Evolutionary conservation across 495 filamentous ascomycete species (phyloP).

Genomic region (Hyaloscypha bicolor): DNA sequence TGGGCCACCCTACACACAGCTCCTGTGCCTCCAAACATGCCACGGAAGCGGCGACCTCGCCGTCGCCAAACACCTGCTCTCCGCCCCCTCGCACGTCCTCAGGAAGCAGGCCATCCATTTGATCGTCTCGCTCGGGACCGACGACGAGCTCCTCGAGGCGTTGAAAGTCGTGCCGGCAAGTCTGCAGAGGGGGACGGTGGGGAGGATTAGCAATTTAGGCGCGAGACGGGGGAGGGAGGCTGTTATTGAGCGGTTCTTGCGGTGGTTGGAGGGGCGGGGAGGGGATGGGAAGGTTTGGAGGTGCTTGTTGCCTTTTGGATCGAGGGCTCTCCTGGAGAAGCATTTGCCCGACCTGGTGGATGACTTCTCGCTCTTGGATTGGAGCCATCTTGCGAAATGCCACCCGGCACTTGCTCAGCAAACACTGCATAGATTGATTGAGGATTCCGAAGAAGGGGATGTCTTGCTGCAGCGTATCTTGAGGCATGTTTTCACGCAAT

Average conservation of each 20-base stretch:
- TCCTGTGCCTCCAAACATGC: conserved; percentile 7
- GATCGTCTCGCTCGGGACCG: conserved; percentile 2
- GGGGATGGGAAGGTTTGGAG: background rate
- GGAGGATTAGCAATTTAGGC: background rate
- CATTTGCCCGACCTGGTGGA: background rate
- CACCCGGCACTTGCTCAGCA: conserved; percentile 1
- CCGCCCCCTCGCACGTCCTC: background rate
- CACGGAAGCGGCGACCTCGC: conserved; percentile 11
- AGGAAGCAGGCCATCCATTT: conserved; percentile 7
- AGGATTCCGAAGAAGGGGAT: background rate
- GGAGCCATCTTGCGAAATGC: conserved; percentile 9
- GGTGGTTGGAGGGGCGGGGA: background rate
- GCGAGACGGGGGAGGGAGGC: background rate
- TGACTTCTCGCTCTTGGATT: background rate
- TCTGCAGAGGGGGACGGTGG: conserved; percentile 9
- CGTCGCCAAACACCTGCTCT: conserved; percentile 1
- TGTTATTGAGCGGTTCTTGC: conserved; percentile 10
- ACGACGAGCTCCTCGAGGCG: conserved; percentile 7
- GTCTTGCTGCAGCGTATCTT: background rate
- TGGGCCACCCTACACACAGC: conserved; percentile 1
- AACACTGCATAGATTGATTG: background rate
- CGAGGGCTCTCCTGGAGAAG: background rate
- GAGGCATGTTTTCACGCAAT: conserved; percentile 1
- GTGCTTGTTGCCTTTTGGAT: background rate
- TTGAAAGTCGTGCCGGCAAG: background rate